phyloP scores from a whole-genome alignment of 306 rosid species.

The Sechiopsis laciniata region DNA sequence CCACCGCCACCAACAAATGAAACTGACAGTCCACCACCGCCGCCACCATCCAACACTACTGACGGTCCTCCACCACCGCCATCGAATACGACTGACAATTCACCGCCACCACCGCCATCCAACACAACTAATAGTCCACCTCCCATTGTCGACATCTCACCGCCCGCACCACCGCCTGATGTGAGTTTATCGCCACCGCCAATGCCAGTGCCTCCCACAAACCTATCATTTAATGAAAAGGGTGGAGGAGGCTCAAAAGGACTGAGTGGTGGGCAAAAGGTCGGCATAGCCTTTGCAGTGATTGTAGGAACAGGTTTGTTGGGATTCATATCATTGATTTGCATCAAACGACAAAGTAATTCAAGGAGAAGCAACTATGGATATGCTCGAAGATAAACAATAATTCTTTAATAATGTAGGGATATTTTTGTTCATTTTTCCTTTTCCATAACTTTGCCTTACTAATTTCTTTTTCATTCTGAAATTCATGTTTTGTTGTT shows the following conservation, averaged over 20 bases:
- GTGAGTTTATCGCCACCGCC: background rate
- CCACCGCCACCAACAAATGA: background rate
- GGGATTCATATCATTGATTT: constrained; percentile 25
- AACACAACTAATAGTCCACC: background rate
- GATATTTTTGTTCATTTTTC: too few relatives aligned
- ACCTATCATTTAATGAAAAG: background rate
- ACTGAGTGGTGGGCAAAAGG: constrained; percentile 39
- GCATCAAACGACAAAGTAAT: constrained; percentile 31
- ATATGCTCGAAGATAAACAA: constrained; percentile 25
- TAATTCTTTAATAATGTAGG: constrained; percentile 18
- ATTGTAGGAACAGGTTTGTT: constrained; percentile 28
- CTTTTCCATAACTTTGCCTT: too few relatives aligned
- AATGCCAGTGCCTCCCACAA: background rate
- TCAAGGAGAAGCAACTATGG: constrained; percentile 22
- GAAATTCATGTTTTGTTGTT: too few relatives aligned
- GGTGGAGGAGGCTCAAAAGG: constrained; percentile 20
- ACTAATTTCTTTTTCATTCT: too few relatives aligned
- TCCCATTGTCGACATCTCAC: background rate
- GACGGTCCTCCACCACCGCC: background rate
- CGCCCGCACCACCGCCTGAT: background rate
- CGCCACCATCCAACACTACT: background rate
- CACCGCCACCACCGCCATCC: background rate
- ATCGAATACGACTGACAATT: background rate
- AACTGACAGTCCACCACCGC: background rate
- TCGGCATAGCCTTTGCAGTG: constrained; percentile 36